Evolutionary conservation across 257 asterid genomes (phyloP).

Genomic region (Euphrasia confusa): DNA sequence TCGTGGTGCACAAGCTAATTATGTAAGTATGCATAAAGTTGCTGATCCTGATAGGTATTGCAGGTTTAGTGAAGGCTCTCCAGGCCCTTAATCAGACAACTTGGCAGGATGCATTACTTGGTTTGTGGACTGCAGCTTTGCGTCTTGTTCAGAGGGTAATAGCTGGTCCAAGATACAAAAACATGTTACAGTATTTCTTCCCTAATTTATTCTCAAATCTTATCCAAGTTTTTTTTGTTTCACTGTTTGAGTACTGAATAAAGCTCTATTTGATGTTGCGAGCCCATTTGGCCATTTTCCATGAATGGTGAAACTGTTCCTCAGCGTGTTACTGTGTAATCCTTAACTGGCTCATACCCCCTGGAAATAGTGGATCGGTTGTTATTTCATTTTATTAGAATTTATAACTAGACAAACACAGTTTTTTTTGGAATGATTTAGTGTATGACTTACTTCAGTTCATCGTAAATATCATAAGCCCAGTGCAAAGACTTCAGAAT

Average conservation of each 20-base stretch:
- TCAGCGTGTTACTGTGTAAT: conserved; percentile 13
- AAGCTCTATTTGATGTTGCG: conserved; percentile 6
- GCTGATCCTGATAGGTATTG: conserved; percentile 26
- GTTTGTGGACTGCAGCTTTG: conserved; percentile 87
- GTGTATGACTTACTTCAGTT: not conserved
- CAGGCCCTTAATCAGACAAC: conserved; percentile 75
- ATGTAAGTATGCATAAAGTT: conserved; percentile 10
- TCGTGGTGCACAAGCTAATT: conserved; percentile 20
- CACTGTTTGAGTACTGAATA: conserved; percentile 15
- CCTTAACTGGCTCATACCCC: conserved; percentile 17
- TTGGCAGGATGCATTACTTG: conserved; percentile 96
- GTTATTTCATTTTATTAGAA: conserved; percentile 16
- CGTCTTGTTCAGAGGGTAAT: conserved; percentile 95
- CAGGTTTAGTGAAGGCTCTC: conserved; percentile 90
- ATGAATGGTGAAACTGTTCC: no score
- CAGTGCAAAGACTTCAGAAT: conserved; percentile 3
- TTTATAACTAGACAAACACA: conserved; percentile 11
- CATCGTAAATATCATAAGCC: conserved; percentile 1
- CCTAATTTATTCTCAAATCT: not conserved
- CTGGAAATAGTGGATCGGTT: not conserved
- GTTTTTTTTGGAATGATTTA: not conserved
- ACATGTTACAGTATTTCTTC: not conserved
- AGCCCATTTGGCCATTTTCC: no score
- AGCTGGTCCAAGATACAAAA: conserved; percentile 19
- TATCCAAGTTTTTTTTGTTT: conserved; percentile 14